Conservation (phyloP, 2,329 filamentous ascomycete species). For the Ophiostoma australiae region DNA sequence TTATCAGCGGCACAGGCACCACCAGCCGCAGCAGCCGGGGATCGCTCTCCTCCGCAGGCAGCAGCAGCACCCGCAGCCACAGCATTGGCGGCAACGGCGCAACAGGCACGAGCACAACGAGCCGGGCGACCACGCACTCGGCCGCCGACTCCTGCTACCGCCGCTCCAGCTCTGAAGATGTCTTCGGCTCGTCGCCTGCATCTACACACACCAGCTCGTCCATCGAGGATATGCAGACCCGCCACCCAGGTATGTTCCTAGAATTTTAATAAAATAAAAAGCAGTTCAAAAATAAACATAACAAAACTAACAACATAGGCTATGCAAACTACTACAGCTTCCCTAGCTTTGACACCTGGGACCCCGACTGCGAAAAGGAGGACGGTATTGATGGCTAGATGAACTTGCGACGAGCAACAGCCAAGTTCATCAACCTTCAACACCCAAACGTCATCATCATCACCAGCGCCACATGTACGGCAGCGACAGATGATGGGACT, state of each 20-base stretch:
- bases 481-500: neutral
- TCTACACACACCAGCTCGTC: conserved; percentile 30
- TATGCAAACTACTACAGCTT: conserved; percentile 65
- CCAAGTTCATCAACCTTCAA: neutral
- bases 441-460: neutral
- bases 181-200: conserved; percentile 27
- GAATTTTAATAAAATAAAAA: neutral
- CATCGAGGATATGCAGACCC: conserved; percentile 31
- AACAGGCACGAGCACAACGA: neutral
- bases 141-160: conserved; percentile 30
- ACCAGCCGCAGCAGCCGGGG: conserved; percentile 8
- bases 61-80: neutral
- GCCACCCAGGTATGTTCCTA: conserved; percentile 13
- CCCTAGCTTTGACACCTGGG: conserved; percentile 66
- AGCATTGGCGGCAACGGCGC: neutral
- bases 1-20: conserved; percentile 15
- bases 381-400: conserved; percentile 30
- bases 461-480: conserved; percentile 5
- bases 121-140: neutral
- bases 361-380: conserved; percentile 43
- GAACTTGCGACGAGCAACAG: neutral
- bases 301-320: conserved; percentile 28
- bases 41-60: neutral
- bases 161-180: conserved; percentile 40
- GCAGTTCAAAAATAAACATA: too few species aligned